Conservation (phyloP, 2,329 filamentous ascomycete species). For the Apiospora koreana region DNA sequence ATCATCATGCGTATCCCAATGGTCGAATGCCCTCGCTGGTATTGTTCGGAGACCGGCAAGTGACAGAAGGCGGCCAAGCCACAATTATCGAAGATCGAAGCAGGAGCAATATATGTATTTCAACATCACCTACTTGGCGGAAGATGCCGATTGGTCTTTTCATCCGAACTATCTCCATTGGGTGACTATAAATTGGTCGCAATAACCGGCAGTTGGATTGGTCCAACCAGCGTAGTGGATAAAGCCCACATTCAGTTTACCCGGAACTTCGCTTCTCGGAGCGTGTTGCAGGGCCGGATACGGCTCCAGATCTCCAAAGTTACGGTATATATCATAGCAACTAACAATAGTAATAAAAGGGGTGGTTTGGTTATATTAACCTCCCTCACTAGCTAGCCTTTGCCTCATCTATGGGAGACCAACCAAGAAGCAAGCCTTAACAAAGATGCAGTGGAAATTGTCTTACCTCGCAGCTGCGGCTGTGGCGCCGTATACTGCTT, state of each 20-base stretch:
- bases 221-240: not conserved
- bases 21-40: not conserved
- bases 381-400: not conserved
- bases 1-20: no score
- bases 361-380: not conserved
- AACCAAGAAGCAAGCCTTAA: not conserved
- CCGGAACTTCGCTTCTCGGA: not conserved
- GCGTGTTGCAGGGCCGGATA: not conserved
- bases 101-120: not conserved
- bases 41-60: not conserved
- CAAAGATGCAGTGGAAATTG: conserved; percentile 31
- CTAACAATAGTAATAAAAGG: not conserved
- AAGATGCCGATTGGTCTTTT: not conserved
- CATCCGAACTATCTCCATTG: not conserved
- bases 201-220: not conserved
- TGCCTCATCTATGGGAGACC: not conserved
- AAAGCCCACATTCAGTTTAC: not conserved
- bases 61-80: not conserved
- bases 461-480: conserved; percentile 30
- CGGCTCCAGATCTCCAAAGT: not conserved
- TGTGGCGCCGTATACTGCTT: conserved; percentile 24
- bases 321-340: not conserved
- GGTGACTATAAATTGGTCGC: not conserved
- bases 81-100: not conserved
- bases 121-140: not conserved